Conservation (phyloP, 2,329 filamentous ascomycete species). For the Fusarium robinianum region DNA sequence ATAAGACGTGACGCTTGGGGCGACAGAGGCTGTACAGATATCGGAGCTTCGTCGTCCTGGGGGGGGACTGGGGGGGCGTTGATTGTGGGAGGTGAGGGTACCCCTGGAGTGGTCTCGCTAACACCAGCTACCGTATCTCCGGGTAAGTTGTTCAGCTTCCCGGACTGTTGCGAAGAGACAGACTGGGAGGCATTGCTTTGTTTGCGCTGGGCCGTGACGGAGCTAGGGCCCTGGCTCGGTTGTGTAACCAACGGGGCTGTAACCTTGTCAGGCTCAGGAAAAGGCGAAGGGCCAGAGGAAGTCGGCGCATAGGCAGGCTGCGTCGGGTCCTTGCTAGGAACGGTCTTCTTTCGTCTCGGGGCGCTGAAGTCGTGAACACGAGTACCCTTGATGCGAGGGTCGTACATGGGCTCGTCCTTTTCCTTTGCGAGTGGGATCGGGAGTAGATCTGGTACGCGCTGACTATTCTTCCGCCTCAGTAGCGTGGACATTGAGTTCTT, state of each 20-base stretch:
- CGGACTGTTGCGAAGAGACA: constrained; percentile 36
- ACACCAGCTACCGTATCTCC: constrained; percentile 35
- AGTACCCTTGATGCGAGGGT: constrained; percentile 67
- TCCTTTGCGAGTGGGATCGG: constrained; percentile 47
- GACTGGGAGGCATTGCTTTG: constrained; percentile 42
- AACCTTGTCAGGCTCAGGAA: constrained; percentile 25
- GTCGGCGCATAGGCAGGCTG: constrained; percentile 18
- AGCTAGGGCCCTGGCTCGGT: constrained; percentile 9
- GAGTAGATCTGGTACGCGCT: constrained; percentile 50
- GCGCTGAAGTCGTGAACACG: constrained; percentile 69
- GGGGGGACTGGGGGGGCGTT: constrained; percentile 46
- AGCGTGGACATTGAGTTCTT: constrained; percentile 65
- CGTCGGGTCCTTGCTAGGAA: constrained; percentile 18
- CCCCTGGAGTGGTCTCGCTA: constrained; percentile 13
- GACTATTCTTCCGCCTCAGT: constrained; percentile 60
- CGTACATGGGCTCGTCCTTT: constrained; percentile 56
- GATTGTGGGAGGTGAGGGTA: constrained; percentile 7
- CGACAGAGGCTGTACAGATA: constrained; percentile 30
- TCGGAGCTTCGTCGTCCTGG: constrained; percentile 41
- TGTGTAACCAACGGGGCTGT: constrained; percentile 7
- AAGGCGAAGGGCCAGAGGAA: constrained; percentile 19
- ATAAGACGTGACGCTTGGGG: constrained; percentile 32
- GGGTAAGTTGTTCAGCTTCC: constrained; percentile 32
- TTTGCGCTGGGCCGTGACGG: constrained; percentile 31
- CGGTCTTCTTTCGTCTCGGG: constrained; percentile 52